These are phyloP conservation scores for Emydomyces testavorans DNA, from an alignment of 2,329 filamentous ascomycete genomes.

Conservation along the genomic window DNA sequence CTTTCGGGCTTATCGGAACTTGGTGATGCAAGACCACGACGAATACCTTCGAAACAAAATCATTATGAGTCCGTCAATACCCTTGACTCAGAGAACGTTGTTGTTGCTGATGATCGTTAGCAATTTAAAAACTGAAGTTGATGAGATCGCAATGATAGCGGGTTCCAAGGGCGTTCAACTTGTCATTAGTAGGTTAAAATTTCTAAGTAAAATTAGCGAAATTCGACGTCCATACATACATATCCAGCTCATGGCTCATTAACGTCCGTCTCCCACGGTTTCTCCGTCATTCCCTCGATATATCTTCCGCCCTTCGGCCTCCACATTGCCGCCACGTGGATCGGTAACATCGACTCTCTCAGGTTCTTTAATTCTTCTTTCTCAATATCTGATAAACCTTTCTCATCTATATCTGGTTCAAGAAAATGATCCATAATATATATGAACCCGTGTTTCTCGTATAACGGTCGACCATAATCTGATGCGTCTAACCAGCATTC, in stretches of 20 bases:
- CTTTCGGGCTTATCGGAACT: no score
- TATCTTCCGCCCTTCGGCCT: constrained; percentile 13
- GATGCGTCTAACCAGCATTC: constrained; percentile 22
- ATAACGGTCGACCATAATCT: constrained; percentile 14
- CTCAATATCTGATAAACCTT: constrained; percentile 10
- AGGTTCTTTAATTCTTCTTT: constrained; percentile 8
- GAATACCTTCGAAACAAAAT: no score
- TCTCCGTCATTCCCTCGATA: constrained; percentile 13
- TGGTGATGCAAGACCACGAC: no score
- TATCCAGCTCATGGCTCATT: neutral
- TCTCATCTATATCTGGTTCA: constrained; percentile 10
- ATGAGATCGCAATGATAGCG: no score
- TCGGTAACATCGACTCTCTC: constrained; percentile 8
- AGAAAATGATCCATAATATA: constrained; percentile 5
- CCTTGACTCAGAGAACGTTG: no score
- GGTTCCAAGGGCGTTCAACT: no score
- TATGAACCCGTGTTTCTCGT: constrained; percentile 16
- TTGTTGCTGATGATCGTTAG: no score
- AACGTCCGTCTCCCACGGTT: constrained; percentile 10
- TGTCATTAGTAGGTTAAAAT: no score
- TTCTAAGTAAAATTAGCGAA: neutral
- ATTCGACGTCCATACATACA: neutral
- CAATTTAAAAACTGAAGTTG: no score
- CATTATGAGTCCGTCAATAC: no score
- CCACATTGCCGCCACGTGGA: constrained; percentile 12